These are phyloP conservation scores for Russula abietina DNA, from an alignment of 768 basidiomycete genomes.

Conservation along the genomic window DNA sequence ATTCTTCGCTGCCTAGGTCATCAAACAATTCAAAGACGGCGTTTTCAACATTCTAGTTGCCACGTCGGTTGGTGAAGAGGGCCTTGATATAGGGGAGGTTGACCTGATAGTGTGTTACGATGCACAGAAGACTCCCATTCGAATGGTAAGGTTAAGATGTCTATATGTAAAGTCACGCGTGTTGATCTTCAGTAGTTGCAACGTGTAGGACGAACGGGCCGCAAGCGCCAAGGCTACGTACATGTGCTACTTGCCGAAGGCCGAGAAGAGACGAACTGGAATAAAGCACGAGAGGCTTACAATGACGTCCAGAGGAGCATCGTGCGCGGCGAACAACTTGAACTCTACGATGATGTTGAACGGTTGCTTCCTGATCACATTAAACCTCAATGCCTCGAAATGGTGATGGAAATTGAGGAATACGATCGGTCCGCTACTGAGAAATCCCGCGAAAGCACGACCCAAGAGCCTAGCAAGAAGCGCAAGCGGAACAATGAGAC, in stretches of 20 bases:
- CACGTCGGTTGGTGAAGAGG: constrained; percentile 97
- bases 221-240: constrained; percentile 84
- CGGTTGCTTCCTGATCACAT: constrained; percentile 75
- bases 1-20: constrained; percentile 47
- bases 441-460: constrained; percentile 32
- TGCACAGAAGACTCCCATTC: constrained; percentile 91
- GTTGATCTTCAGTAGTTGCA: constrained; percentile 58
- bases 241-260: constrained; percentile 86
- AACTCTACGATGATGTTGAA: constrained; percentile 89
- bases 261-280: constrained; percentile 87
- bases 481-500: constrained; percentile 65
- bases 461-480: constrained; percentile 41
- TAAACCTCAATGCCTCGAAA: constrained; percentile 73
- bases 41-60: constrained; percentile 90
- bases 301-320: constrained; percentile 86
- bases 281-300: constrained; percentile 80
- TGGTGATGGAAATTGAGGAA: constrained; percentile 74
- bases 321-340: constrained; percentile 75
- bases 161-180: neutral
- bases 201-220: constrained; percentile 91
- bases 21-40: constrained; percentile 80
- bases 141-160: constrained; percentile 60
- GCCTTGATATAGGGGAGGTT: constrained; percentile 95
- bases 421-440: constrained; percentile 48
- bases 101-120: constrained; percentile 97